A percentile compares a stretch with the other conserved stretches of the same genome.
phyloP scores from a whole-genome alignment of 2,329 filamentous ascomycete species.

The Teratosphaeria zuluensis region DNA sequence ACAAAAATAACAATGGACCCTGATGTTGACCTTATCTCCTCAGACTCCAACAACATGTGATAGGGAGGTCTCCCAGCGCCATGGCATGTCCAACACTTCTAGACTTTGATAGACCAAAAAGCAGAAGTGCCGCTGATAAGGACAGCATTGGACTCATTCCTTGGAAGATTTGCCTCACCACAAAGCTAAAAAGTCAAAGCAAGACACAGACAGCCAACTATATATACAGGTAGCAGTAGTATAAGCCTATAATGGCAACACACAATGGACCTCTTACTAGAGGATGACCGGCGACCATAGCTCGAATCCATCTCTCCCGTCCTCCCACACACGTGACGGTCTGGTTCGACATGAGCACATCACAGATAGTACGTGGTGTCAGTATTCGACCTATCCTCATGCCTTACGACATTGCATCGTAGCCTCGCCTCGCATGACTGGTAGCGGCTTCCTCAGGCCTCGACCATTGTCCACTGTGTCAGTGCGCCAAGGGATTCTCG shows the following conservation, averaged over 20 bases:
- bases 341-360: not conserved
- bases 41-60: too few species aligned
- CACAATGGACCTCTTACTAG: not conserved
- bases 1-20: not conserved
- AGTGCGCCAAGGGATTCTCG: not conserved
- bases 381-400: not conserved
- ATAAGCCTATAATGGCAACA: not conserved
- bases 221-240: not conserved
- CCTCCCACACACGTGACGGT: not conserved
- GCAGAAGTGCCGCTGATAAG: too few species aligned
- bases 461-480: too few species aligned
- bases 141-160: too few species aligned
- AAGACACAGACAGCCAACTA: not conserved
- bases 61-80: too few species aligned
- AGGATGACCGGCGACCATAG: not conserved
- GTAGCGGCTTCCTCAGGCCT: too few species aligned
- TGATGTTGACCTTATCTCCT: too few species aligned
- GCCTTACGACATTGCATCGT: not conserved
- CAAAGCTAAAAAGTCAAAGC: not conserved
- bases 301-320: not conserved
- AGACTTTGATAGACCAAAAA: too few species aligned
- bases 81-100: too few species aligned
- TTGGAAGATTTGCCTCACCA: not conserved
- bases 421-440: not conserved
- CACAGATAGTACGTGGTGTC: not conserved